Conservation (phyloP, 2,329 filamentous ascomycete genomes). For the Cordyceps sp. region DNA sequence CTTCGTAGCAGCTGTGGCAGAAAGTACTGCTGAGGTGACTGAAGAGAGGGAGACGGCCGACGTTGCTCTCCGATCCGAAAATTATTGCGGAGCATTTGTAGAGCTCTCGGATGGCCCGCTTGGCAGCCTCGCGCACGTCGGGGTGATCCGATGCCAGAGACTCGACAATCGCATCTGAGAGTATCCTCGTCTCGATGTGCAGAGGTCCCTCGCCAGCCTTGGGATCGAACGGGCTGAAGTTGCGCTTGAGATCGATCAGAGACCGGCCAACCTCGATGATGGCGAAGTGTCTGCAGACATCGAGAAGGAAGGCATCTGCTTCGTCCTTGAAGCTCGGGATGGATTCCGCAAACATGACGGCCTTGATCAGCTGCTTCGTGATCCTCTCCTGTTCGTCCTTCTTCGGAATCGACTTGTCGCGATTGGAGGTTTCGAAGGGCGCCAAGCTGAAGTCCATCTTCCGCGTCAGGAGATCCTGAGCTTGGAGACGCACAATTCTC, state of each 20-base stretch:
- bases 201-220: slow-evolving; percentile 74
- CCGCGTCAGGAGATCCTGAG: slow-evolving; percentile 62
- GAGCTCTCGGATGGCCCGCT: slow-evolving; percentile 61
- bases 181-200: slow-evolving; percentile 67
- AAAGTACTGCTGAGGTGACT: slow-evolving; percentile 66
- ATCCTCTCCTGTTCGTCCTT: slow-evolving; percentile 69
- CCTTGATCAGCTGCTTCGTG: slow-evolving; percentile 76
- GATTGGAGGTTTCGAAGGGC: slow-evolving; percentile 58
- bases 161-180: slow-evolving; percentile 82
- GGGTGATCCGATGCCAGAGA: slow-evolving; percentile 73
- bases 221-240: slow-evolving; percentile 65
- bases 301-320: slow-evolving; percentile 57
- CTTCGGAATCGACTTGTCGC: slow-evolving; percentile 71
- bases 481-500: slow-evolving; percentile 70
- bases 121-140: slow-evolving; percentile 67
- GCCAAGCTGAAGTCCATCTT: slow-evolving; percentile 57
- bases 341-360: slow-evolving; percentile 71
- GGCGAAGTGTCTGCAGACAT: slow-evolving; percentile 78
- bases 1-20: slow-evolving; percentile 88
- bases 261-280: slow-evolving; percentile 77
- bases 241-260: slow-evolving; percentile 66
- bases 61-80: slow-evolving; percentile 56
- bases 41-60: slow-evolving; percentile 72
- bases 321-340: slow-evolving; percentile 65
- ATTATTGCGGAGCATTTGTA: slow-evolving; percentile 62